phyloP scores from a whole-genome alignment of 768 basidiomycete species.

The Boletus sp. region DNA sequence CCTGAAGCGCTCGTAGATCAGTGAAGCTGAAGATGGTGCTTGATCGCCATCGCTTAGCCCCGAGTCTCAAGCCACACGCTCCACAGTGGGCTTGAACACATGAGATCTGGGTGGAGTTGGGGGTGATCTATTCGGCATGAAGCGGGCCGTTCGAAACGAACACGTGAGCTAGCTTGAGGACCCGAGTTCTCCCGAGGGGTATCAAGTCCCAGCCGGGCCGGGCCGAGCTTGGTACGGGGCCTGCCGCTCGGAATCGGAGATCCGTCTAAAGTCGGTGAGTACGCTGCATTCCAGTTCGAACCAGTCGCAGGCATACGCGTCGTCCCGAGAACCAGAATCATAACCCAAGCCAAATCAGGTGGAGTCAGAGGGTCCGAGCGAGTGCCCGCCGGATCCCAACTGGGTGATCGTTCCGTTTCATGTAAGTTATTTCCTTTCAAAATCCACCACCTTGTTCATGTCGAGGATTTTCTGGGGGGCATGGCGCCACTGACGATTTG shows the following conservation, averaged over 20 bases:
- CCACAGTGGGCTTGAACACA: no score
- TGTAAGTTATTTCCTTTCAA: constrained; percentile 35
- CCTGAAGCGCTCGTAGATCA: background rate
- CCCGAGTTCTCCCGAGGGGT: no score
- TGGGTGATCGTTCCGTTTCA: constrained; percentile 73
- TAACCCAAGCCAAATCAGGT: background rate
- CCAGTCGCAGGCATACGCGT: constrained; percentile 15
- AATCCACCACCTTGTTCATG: background rate
- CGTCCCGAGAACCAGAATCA: background rate
- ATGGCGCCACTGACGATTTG: background rate
- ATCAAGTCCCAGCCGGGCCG: no score
- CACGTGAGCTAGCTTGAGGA: no score
- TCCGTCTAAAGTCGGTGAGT: no score
- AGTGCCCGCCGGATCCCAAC: constrained; percentile 58
- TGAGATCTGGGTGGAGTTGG: no score
- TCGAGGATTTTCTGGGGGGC: background rate
- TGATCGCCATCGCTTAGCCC: background rate
- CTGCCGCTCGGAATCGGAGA: no score
- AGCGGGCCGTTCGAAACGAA: no score
- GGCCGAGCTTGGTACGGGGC: background rate
- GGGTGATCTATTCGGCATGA: no score
- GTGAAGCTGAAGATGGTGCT: background rate
- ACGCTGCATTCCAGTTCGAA: constrained; percentile 29
- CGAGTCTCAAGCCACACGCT: no score
- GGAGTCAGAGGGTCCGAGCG: constrained; percentile 44